Evolutionary conservation across 148 eudicot genomes (phyloP).

Genomic region (Euryodendron excelsum): DNA sequence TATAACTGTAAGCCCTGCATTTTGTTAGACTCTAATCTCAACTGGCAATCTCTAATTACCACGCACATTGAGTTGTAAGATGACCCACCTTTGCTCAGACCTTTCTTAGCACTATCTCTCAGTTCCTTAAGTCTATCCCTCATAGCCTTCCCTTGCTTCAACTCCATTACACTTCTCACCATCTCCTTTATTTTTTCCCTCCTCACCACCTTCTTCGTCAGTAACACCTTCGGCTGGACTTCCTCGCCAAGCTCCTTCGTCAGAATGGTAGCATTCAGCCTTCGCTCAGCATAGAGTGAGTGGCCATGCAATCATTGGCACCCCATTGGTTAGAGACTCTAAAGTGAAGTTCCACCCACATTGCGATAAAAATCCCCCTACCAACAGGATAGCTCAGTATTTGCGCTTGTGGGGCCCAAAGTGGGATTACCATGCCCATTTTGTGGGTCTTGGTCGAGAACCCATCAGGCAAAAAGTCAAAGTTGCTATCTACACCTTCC

Average conservation of each 20-base stretch:
- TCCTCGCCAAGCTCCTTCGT: constrained; percentile 16
- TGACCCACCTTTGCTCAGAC: constrained; percentile 7
- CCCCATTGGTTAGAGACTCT: constrained; percentile 36
- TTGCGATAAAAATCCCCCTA: no score
- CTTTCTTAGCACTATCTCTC: background rate
- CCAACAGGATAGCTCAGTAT: constrained; percentile 35
- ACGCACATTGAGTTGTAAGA: background rate
- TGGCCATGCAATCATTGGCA: constrained; percentile 41
- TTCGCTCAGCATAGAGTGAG: constrained; percentile 44
- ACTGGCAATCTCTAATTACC: background rate
- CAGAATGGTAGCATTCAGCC: constrained; percentile 34
- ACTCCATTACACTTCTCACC: constrained; percentile 23
- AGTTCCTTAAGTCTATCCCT: constrained; percentile 3
- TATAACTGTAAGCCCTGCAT: no score
- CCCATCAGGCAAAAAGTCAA: constrained; percentile 25
- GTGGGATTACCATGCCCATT: constrained; percentile 29
- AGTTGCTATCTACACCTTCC: constrained; percentile 2
- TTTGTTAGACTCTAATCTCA: background rate
- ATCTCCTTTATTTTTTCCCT: constrained; percentile 16
- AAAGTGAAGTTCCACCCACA: constrained; percentile 44
- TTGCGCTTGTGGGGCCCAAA: constrained; percentile 34
- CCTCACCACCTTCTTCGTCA: no score
- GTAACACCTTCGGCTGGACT: constrained; percentile 12
- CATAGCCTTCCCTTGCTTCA: background rate
- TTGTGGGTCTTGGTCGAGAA: constrained; percentile 32